Conservation (phyloP, 2,329 filamentous ascomycete species). For the Phialocephala subalpina region DNA sequence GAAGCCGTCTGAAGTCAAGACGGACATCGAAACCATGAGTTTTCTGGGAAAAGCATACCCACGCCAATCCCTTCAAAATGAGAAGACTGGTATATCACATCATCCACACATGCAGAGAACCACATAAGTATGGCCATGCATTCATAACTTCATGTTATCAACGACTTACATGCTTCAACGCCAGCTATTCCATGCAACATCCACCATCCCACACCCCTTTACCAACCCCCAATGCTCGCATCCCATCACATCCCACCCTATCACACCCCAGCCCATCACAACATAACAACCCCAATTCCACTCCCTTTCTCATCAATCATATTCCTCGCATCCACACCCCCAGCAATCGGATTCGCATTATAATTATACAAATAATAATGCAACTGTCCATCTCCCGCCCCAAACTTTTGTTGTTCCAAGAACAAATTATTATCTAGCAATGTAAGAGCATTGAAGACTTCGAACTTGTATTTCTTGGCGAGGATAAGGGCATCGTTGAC, state of each 20-base stretch:
- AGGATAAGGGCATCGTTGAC: slow-evolving; percentile 87
- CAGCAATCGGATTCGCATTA: slow-evolving; percentile 82
- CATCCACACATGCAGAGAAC: too few relatives aligned
- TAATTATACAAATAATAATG: slow-evolving; percentile 99
- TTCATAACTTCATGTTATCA: neutral
- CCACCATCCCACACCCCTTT: neutral
- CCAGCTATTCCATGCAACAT: neutral
- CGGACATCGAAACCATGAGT: too few relatives aligned
- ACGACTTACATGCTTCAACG: neutral
- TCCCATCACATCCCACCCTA: neutral
- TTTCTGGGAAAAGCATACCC: too few relatives aligned
- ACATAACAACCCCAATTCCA: slow-evolving; percentile 89
- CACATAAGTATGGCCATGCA: neutral
- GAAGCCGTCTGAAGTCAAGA: too few relatives aligned
- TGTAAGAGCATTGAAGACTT: slow-evolving; percentile 96
- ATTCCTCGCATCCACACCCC: slow-evolving; percentile 84
- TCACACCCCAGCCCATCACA: slow-evolving; percentile 50
- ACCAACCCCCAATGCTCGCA: neutral
- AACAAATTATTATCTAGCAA: slow-evolving; percentile 95
- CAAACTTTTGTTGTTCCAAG: slow-evolving; percentile 93
- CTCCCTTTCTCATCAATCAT: slow-evolving; percentile 80
- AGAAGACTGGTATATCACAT: too few relatives aligned
- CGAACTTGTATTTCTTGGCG: slow-evolving; percentile 84
- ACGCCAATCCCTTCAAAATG: too few relatives aligned
- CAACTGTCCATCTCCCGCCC: slow-evolving; percentile 90